A percentile compares a stretch with the other conserved stretches of the same genome.
These are phyloP conservation scores for Termitomyces sp. DNA, from an alignment of 768 basidiomycete genomes.

Conservation along the genomic window DNA sequence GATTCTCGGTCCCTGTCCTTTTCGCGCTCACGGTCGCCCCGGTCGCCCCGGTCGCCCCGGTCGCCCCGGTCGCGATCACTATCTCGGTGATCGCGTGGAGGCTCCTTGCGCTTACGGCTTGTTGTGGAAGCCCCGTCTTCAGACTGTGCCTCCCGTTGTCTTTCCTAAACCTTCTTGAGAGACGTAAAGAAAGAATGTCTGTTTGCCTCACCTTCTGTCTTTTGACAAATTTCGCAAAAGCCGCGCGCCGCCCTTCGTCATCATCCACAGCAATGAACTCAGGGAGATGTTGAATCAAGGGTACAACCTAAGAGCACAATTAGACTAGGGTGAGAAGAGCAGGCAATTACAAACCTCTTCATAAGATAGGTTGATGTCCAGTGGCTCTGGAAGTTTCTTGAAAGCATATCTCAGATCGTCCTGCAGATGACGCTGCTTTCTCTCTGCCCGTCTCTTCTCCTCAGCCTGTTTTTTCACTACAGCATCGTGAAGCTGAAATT, in stretches of 20 bases:
- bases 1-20: constrained; percentile 27
- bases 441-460: constrained; percentile 81
- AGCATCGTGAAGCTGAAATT: constrained; percentile 59
- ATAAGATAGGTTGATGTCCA: constrained; percentile 71
- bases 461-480: constrained; percentile 75
- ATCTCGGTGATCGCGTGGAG: constrained; percentile 44
- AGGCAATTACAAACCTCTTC: constrained; percentile 60
- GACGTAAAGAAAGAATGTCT: not conserved
- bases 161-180: constrained; percentile 45
- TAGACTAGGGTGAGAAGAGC: not conserved
- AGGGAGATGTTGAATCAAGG: constrained; percentile 72
- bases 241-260: constrained; percentile 74
- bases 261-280: constrained; percentile 88
- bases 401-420: constrained; percentile 96
- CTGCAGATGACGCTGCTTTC: constrained; percentile 80
- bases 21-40: constrained; percentile 34
- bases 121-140: constrained; percentile 84
- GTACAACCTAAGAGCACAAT: constrained; percentile 44
- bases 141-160: constrained; percentile 67
- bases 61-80: constrained; percentile 42
- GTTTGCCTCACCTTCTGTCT: constrained; percentile 70
- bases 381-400: constrained; percentile 78
- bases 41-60: no score
- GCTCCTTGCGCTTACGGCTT: constrained; percentile 78
- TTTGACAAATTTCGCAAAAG: constrained; percentile 85